Percentiles rank a stretch among this genome's conserved stretches.
phyloP scores from a whole-genome alignment of 2,329 filamentous ascomycete genomes.

The Botrytis galanthina region DNA sequence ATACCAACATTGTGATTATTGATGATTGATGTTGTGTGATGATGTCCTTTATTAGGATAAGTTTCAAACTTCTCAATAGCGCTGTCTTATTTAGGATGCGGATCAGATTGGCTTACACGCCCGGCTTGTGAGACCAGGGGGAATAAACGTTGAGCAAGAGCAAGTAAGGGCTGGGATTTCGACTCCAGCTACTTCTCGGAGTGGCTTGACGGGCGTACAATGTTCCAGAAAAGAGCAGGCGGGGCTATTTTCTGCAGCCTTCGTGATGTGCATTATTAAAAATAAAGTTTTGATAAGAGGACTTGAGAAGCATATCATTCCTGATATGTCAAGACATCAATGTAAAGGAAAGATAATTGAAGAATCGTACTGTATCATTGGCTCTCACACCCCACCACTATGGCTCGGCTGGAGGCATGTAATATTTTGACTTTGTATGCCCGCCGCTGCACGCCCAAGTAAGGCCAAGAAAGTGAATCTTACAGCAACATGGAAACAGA shows the following conservation, averaged over 20 bases:
- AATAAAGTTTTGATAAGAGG: background rate
- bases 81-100: background rate
- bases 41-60: background rate
- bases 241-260: slow-evolving; percentile 2
- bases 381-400: background rate
- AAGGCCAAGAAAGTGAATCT: background rate
- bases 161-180: slow-evolving; percentile 1
- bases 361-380: background rate
- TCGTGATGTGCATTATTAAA: background rate
- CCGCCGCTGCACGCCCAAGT: background rate
- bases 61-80: background rate
- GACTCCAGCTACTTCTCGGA: background rate
- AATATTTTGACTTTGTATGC: background rate
- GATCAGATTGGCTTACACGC: slow-evolving; percentile 2
- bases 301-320: background rate
- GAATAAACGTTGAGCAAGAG: slow-evolving; percentile 7
- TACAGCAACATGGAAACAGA: background rate
- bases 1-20: background rate
- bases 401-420: background rate
- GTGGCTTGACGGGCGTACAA: background rate
- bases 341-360: background rate
- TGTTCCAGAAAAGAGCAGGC: slow-evolving; percentile 10
- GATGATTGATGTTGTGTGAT: slow-evolving; percentile 3
- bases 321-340: background rate
- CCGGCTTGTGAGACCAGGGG: slow-evolving; percentile 10